Evolutionary conservation across 768 basidiomycete species (phyloP).

Genomic region (Kondoa malvinella): DNA sequence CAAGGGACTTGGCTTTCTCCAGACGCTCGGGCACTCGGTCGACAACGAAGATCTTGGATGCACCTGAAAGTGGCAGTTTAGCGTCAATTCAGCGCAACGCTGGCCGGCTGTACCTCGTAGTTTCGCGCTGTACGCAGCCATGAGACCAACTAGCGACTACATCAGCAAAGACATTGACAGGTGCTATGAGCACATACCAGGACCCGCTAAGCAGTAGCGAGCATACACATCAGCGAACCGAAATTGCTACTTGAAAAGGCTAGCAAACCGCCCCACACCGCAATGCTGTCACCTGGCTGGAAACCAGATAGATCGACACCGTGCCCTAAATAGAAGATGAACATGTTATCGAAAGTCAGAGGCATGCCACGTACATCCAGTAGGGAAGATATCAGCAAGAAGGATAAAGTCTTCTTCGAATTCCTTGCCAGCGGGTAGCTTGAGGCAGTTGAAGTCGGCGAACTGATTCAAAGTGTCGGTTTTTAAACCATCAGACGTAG

Average conservation of each 20-base stretch:
- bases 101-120: conserved; percentile 39
- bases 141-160: no score
- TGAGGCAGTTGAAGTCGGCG: conserved; percentile 44
- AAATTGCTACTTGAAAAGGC: no score
- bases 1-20: conserved; percentile 41
- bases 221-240: no score
- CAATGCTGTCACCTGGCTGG: conserved; percentile 39
- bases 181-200: no score
- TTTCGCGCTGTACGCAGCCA: conserved; percentile 42
- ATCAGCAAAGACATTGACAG: no score
- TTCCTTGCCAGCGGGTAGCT: conserved; percentile 41
- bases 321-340: conserved; percentile 1
- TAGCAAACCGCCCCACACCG: no score
- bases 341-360: neutral
- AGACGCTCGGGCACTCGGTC: conserved; percentile 44
- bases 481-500: no score
- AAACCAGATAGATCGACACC: conserved; percentile 17
- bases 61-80: conserved; percentile 43
- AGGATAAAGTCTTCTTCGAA: conserved; percentile 43
- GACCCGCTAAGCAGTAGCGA: no score
- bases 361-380: conserved; percentile 4
- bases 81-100: no score
- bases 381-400: conserved; percentile 13
- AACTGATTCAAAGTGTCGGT: no score
- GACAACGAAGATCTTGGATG: conserved; percentile 42